Evolutionary conservation across 257 asterid species (phyloP).

Genomic region (Nicotiana benthamiana): DNA sequence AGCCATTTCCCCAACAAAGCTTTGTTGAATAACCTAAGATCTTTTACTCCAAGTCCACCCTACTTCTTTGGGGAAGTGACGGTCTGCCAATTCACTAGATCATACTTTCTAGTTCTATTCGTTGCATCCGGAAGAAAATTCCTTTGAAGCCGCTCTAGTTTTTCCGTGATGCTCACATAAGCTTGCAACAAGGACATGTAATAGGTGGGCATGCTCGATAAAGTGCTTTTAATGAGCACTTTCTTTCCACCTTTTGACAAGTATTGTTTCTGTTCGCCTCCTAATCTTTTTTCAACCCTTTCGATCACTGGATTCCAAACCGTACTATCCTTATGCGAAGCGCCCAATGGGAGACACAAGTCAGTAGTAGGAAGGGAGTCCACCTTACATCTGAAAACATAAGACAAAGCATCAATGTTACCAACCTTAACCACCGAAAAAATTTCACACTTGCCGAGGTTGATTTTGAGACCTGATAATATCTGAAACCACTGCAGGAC

Average conservation of each 20-base stretch:
- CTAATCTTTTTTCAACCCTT: too few relatives aligned
- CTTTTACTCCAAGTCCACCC: not conserved
- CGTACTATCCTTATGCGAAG: not conserved
- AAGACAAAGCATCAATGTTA: not conserved
- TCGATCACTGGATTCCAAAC: not conserved
- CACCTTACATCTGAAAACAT: not conserved
- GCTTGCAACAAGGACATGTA: too few relatives aligned
- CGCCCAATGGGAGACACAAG: not conserved
- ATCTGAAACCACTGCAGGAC: not conserved
- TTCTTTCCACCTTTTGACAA: not conserved
- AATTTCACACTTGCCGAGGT: not conserved
- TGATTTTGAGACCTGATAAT: not conserved
- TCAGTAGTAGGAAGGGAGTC: not conserved
- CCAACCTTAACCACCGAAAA: not conserved
- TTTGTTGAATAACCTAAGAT: not conserved
- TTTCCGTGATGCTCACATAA: not conserved
- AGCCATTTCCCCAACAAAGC: not conserved
- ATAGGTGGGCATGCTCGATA: not conserved
- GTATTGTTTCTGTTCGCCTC: not conserved
- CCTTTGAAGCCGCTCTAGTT: not conserved
- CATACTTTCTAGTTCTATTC: not conserved
- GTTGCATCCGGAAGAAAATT: not conserved
- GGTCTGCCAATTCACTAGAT: not conserved
- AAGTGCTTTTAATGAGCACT: not conserved
- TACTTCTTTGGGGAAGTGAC: not conserved